Evolutionary conservation across 1,284 basidiomycete genomes (phyloP), one percentile per base, ranked within the genome.

Genomic region (Tilletia setariae): DNA sequence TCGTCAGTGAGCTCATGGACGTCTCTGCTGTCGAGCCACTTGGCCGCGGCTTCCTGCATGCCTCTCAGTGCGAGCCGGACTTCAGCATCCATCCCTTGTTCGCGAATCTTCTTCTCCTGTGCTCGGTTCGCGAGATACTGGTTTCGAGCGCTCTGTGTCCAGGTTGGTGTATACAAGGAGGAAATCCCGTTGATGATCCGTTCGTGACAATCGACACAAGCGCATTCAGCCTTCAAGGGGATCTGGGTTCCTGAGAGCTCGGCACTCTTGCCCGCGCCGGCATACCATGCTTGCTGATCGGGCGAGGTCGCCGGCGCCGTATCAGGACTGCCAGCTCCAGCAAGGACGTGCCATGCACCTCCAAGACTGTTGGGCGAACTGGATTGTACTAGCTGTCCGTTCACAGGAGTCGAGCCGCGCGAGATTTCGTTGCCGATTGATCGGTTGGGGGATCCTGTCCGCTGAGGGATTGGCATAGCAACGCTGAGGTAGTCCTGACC

Each of bases 71-170:
- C 56, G 3, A 61, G 56, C 35, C 56, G 56, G 15, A 61, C 35
- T 16, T 61, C 56, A 4, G 56, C 56, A 21, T 61, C 56, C 56
- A 61, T 61, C 30, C 56, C 56, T 30, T 61, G 56, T 30, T 61
- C 56, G 11, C 32, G 56, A 2, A 61, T 30, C 30, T 61, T 61
- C 19, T 30, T 25, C 16, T 61, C 56, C n/a, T 61, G 56, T 6
- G 56, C 56, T 3, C 56, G 56, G n/a, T 61, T 30, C 13, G 56
- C 32, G 4, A 61, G 56, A 35, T 61, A 61, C n/a, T 61, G 28
- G 56, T 61, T 61, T 16, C 56, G 23, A 4, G 56, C 56, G 19
- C 2, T 61, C 32, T 61, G 56, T 8, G 56, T 16, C 56, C 56
- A 61, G 15, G 56, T 19, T 2, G 56, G 56, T 2, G 56, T 61